Evolutionary conservation across 805 yeast genomes (phyloP).

Genomic region (Brettanomyces custersianus): DNA sequence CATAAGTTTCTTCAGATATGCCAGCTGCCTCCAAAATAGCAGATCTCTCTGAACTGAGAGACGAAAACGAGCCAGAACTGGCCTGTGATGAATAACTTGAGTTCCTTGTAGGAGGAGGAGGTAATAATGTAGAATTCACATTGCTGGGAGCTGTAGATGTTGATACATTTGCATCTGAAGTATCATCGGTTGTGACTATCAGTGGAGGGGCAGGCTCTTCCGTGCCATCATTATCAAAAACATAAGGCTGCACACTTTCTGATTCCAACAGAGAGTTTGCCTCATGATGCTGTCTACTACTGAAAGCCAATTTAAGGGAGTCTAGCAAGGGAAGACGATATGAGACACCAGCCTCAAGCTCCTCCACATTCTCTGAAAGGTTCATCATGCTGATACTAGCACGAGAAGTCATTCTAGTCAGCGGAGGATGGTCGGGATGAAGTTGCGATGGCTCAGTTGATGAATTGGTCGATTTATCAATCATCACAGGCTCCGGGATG

Average conservation of each 20-base stretch:
- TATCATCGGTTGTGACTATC: not conserved
- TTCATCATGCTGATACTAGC: conserved; percentile 5
- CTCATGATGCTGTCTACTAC: not conserved
- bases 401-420: not conserved
- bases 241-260: not conserved
- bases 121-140: not conserved
- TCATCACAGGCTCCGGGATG: no score
- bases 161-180: not conserved
- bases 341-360: conserved; percentile 19
- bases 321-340: conserved; percentile 23
- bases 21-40: conserved; percentile 3
- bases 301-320: conserved; percentile 21
- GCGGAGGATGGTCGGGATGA: no score
- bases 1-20: not conserved
- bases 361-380: conserved; percentile 19
- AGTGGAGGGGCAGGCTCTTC: not conserved
- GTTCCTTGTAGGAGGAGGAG: not conserved
- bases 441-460: no score
- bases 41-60: not conserved
- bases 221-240: not conserved
- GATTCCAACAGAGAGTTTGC: not conserved
- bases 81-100: not conserved
- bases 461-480: no score
- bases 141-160: not conserved
- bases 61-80: conserved; percentile 1